phyloP scores from a whole-genome alignment of 257 asterid species.

The Rauvolfia tetraphylla region DNA sequence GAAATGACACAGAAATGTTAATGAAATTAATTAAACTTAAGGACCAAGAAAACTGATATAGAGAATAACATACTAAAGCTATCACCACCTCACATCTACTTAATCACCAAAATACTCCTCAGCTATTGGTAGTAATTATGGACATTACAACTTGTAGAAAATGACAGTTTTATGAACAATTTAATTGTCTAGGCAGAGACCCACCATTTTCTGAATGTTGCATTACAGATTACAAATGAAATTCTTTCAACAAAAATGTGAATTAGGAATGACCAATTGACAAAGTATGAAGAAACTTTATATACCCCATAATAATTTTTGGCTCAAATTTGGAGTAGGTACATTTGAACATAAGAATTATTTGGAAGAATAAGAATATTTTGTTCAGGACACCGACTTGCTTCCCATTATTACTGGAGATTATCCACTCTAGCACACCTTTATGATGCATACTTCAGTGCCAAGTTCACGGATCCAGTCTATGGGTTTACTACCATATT shows the following conservation, averaged over 20 bases:
- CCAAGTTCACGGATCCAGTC: not conserved
- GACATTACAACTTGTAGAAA: not conserved
- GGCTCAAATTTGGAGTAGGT: not conserved
- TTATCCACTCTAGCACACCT: no score
- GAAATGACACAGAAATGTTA: not conserved
- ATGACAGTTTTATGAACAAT: not conserved
- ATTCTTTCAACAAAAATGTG: not conserved
- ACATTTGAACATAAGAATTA: not conserved
- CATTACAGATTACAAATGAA: not conserved
- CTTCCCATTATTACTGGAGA: not conserved
- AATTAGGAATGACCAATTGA: not conserved
- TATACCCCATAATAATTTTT: not conserved
- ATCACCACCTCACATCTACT: not conserved
- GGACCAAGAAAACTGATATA: not conserved
- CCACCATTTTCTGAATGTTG: not conserved
- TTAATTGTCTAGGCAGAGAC: no score
- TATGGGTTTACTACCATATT: not conserved
- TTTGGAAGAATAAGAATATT: not conserved
- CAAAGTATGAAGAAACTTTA: not conserved
- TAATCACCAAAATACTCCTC: not conserved
- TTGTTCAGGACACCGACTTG: not conserved
- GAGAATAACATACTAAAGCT: not conserved
- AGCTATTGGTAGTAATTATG: not conserved
- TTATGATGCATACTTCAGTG: not conserved
- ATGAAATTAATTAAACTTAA: not conserved